Evolutionary conservation across 345 rosid genomes (phyloP), one percentile per base, ranked within the genome.

Genomic region (Camelina sativa): DNA sequence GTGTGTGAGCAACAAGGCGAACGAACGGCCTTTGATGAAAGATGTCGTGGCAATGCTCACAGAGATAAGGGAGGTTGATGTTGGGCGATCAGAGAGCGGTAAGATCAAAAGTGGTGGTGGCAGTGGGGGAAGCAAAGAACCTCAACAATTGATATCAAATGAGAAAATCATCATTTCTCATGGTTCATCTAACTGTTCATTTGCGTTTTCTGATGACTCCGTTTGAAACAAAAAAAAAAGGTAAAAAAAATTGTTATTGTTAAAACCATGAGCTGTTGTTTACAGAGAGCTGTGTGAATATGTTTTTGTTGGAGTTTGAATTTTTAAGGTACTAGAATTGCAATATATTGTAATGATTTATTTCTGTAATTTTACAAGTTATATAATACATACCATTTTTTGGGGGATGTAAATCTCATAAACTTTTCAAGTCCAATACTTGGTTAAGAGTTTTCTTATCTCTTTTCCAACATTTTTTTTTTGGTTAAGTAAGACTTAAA

Each of bases 11-110:
- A 88, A 81, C 65, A 85, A 89, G 7, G 69, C 86, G 2, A 87
- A 86, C 3, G 97, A 93, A 57, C 96, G 97, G 1, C 98, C 98
- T n/a, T 77, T 88, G 13, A 91, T 91, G 96, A 93, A 91, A 78
- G 98, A 93, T 28, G 96, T 91, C 15, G 96, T 90, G 5, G 97
- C 87, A 4, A 73, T 93, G 48, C 72, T 91, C 51, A 84, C 69
- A 44, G 97, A 87, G 75, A 88, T 93, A 23, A 86, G 85, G 11
- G 88, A 89, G 1, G 1, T 7, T 30, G 79, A 75, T 67, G 67
- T 50, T 41, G 79, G 74, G 60, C 38, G 62, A 25, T 60, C 69
- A 15, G 79, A 60, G 52, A 40, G 9, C 1, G 79, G 41, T 30
- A 67, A 67, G 54, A 15, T 51, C 0, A 75, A 67, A 67, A 30